Evolutionary conservation across 1,284 basidiomycete species (phyloP).

Genomic region (Meripilus lineatus): DNA sequence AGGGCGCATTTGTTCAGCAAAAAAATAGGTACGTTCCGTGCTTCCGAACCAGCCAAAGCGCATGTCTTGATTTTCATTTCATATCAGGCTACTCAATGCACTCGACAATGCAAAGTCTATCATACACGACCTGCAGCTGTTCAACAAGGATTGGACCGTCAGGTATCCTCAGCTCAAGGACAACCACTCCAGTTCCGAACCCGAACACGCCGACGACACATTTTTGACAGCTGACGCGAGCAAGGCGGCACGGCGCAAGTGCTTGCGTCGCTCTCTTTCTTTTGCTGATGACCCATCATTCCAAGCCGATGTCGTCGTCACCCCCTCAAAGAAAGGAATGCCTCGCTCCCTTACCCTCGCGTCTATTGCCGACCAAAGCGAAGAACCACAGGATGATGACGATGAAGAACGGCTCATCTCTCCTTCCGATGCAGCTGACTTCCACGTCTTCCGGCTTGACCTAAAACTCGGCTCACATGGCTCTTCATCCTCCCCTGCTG

Average conservation of each 20-base stretch:
- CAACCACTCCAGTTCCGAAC: conserved; percentile 26
- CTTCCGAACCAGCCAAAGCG: too few species aligned
- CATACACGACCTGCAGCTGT: conserved; percentile 68
- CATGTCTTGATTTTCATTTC: too few species aligned
- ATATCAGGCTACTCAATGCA: conserved; percentile 68
- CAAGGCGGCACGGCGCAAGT: conserved; percentile 30
- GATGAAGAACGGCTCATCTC: conserved; percentile 40
- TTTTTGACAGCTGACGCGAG: conserved; percentile 23
- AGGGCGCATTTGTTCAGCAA: conserved; percentile 67
- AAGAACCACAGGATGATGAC: conserved; percentile 24
- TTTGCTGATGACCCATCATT: conserved; percentile 77
- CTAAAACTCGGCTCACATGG: conserved; percentile 83
- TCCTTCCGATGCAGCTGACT: conserved; percentile 46
- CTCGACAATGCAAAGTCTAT: conserved; percentile 71
- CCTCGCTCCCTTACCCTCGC: conserved; percentile 53
- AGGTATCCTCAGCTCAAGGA: conserved; percentile 75
- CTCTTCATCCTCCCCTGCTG: conserved; percentile 64
- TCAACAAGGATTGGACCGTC: conserved; percentile 87
- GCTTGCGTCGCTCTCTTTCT: conserved; percentile 64
- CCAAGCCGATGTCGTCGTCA: conserved; percentile 64
- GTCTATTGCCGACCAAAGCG: conserved; percentile 39
- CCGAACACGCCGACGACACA: conserved; percentile 19
- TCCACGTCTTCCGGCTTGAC: conserved; percentile 87
- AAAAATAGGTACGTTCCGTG: conserved; percentile 55
- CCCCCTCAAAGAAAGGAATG: conserved; percentile 41